Conservation (phyloP, 495 filamentous ascomycete genomes). For the Cryomyces antarcticus region DNA sequence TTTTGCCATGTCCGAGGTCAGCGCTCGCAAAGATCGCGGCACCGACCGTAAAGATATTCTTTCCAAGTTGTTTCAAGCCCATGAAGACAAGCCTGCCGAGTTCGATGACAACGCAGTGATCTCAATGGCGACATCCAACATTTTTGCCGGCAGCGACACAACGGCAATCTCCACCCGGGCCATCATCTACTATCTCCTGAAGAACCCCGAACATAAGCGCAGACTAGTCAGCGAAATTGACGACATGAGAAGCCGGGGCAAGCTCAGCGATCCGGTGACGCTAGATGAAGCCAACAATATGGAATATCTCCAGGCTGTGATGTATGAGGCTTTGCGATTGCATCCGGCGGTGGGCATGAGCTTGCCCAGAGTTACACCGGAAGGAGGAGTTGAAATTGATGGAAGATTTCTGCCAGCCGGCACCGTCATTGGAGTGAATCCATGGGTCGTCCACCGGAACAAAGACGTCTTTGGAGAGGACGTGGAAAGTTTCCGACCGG, state of each 20-base stretch:
- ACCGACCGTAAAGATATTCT: constrained; percentile 13
- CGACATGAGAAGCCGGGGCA: constrained; percentile 1
- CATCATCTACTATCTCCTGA: constrained; percentile 16
- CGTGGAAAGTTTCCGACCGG: constrained; percentile 10
- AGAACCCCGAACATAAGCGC: constrained; percentile 9
- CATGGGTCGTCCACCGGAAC: constrained; percentile 15
- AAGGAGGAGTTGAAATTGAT: constrained; percentile 8
- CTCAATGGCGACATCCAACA: constrained; percentile 13
- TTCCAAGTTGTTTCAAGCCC: constrained; percentile 8
- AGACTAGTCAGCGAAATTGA: constrained; percentile 13
- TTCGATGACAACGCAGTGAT: constrained; percentile 11
- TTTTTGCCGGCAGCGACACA: constrained; percentile 15
- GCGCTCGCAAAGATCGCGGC: constrained; percentile 8
- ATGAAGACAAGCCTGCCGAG: constrained; percentile 12
- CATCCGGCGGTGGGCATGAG: constrained; percentile 15
- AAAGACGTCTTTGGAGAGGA: constrained; percentile 11
- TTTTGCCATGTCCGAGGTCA: constrained; percentile 12
- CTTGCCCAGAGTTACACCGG: constrained; percentile 11
- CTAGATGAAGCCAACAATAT: constrained; percentile 10
- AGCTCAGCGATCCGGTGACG: constrained; percentile 6
- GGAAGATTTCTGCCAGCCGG: constrained; percentile 11
- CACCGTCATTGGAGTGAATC: constrained; percentile 10
- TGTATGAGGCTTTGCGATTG: constrained; percentile 14
- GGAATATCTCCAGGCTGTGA: constrained; percentile 18
- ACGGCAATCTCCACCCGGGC: constrained; percentile 15